Conservation (phyloP, 768 basidiomycete genomes). For the Mycena metata region DNA sequence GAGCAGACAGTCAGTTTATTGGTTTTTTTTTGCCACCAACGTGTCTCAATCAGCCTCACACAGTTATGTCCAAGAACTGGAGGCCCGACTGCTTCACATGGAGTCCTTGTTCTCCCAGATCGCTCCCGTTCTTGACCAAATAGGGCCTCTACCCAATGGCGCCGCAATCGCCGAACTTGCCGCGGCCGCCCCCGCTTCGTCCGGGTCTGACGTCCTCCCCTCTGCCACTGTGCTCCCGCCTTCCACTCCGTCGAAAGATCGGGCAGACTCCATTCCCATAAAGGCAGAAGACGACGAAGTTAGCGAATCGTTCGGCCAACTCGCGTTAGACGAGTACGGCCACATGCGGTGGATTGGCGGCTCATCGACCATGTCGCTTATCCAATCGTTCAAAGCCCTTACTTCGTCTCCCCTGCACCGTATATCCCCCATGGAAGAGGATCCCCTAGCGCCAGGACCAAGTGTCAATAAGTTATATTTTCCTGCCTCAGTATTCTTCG, state of each 20-base stretch:
- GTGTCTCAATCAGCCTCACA: constrained; percentile 39
- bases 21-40: constrained; percentile 5
- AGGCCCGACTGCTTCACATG: constrained; percentile 89
- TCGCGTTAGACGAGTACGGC: constrained; percentile 90
- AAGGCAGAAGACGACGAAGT: constrained; percentile 78
- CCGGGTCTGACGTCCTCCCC: constrained; percentile 54
- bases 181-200: constrained; percentile 41
- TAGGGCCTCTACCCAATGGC: constrained; percentile 68
- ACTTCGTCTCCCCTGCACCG: constrained; percentile 82
- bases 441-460: constrained; percentile 82
- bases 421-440: constrained; percentile 88
- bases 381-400: constrained; percentile 86
- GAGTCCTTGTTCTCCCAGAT: constrained; percentile 88
- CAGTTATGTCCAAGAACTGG: constrained; percentile 91
- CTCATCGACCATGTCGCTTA: constrained; percentile 92
- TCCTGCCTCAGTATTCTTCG: constrained; percentile 89
- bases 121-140: constrained; percentile 81
- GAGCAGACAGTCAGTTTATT: constrained; percentile 82
- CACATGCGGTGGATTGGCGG: constrained; percentile 95
- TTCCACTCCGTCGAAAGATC: constrained; percentile 53
- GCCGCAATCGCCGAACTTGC: constrained; percentile 50
- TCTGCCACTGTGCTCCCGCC: constrained; percentile 53
- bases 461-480: constrained; percentile 90
- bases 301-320: constrained; percentile 87
- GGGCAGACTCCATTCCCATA: constrained; percentile 57